A percentile compares a stretch with the other conserved stretches of the same genome.
Evolutionary conservation across 805 yeast species (phyloP).

Genomic region (Ogataea saltuana): DNA sequence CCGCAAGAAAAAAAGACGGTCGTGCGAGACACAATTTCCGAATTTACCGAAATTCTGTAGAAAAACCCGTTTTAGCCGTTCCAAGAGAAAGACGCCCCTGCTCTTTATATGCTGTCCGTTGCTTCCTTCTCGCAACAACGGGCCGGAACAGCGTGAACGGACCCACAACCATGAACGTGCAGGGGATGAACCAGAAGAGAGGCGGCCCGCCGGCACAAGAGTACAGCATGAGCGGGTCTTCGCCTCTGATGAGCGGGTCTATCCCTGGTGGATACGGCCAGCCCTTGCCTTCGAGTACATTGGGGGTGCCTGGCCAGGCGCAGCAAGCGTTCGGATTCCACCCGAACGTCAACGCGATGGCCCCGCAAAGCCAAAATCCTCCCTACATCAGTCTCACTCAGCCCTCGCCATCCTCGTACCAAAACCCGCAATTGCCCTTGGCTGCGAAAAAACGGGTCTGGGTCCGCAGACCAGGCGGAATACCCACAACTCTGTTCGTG

Average conservation of each 20-base stretch:
- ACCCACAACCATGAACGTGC: slow-evolving; percentile 9
- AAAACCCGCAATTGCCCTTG: slow-evolving; percentile 16
- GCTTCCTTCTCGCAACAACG: background rate
- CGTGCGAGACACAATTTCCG: background rate
- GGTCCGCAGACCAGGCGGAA: slow-evolving; percentile 51
- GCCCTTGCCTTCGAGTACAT: background rate
- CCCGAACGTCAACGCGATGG: background rate
- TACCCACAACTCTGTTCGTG: slow-evolving; percentile 71
- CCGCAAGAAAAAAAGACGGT: no score
- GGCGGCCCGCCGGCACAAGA: slow-evolving; percentile 3
- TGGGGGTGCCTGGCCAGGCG: background rate
- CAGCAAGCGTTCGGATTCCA: background rate
- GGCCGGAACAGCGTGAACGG: background rate
- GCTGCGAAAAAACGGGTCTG: slow-evolving; percentile 48
- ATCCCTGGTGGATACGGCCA: background rate
- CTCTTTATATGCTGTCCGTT: no score
- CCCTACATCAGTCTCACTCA: slow-evolving; percentile 22
- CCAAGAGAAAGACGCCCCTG: background rate
- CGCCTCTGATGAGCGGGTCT: slow-evolving; percentile 6
- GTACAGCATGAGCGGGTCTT: slow-evolving; percentile 3
- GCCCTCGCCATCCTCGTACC: slow-evolving; percentile 17
- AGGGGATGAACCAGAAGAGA: slow-evolving; percentile 10
- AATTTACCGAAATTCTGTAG: background rate
- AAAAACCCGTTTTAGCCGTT: background rate
- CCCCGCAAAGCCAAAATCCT: slow-evolving; percentile 8